phyloP scores from a whole-genome alignment of 1,284 basidiomycete genomes.

The Malassezia cuniculi region DNA sequence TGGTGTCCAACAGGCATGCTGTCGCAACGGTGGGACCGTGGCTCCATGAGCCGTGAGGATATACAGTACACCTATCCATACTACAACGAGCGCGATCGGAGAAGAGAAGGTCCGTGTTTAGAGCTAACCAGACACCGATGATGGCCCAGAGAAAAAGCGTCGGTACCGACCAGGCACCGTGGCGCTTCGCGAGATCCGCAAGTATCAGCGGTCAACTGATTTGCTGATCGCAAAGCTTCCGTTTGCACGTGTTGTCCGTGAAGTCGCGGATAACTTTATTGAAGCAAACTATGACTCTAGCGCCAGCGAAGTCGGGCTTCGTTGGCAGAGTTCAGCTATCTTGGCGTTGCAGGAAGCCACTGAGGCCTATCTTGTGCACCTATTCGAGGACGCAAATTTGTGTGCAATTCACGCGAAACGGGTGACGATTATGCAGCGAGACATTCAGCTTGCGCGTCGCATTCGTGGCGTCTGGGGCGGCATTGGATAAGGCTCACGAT shows the following conservation, averaged over 20 bases:
- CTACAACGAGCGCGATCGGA: too few species aligned
- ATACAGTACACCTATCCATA: too few species aligned
- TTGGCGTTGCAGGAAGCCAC: slow-evolving; percentile 44
- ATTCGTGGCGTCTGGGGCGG: slow-evolving; percentile 43
- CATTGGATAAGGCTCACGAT: too few species aligned
- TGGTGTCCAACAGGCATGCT: too few species aligned
- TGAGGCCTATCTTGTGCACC: slow-evolving; percentile 40
- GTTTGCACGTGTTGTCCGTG: slow-evolving; percentile 41
- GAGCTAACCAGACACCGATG: too few species aligned
- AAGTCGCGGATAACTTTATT: slow-evolving; percentile 42
- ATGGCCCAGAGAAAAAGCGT: too few species aligned
- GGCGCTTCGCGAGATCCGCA: slow-evolving; percentile 42
- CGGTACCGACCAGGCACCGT: slow-evolving; percentile 40
- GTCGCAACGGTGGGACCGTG: too few species aligned
- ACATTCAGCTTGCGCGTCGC: slow-evolving; percentile 41
- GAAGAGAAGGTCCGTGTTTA: too few species aligned
- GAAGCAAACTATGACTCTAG: slow-evolving; percentile 28
- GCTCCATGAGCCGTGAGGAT: too few species aligned
- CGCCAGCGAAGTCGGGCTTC: slow-evolving; percentile 27
- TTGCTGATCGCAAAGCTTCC: slow-evolving; percentile 41
- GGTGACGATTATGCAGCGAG: slow-evolving; percentile 44
- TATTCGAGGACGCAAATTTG: slow-evolving; percentile 44
- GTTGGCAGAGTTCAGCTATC: slow-evolving; percentile 44
- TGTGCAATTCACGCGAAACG: slow-evolving; percentile 42
- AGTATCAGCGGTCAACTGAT: slow-evolving; percentile 43